A percentile compares a stretch with the other conserved stretches of the same genome.
These are phyloP conservation scores for Tephrocybe sp. DNA, from an alignment of 768 basidiomycete species.

Conservation along the genomic window DNA sequence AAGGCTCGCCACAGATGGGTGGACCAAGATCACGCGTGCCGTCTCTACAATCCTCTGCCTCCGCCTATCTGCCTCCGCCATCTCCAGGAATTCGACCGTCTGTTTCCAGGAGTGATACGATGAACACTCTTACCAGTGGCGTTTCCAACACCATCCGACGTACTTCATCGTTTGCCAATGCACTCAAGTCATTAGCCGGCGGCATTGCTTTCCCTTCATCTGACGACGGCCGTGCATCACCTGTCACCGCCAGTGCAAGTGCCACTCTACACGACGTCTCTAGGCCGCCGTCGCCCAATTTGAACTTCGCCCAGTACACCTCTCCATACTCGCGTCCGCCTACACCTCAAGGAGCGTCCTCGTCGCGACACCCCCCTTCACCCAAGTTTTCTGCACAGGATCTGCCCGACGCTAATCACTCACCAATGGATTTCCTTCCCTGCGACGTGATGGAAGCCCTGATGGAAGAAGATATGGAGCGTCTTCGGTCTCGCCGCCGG, in stretches of 20 bases:
- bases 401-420: slow-evolving; percentile 27
- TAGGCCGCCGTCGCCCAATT: slow-evolving; percentile 74
- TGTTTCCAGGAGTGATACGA: slow-evolving; percentile 57
- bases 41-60: slow-evolving; percentile 51
- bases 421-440: slow-evolving; percentile 57
- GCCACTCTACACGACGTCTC: slow-evolving; percentile 43
- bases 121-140: slow-evolving; percentile 58
- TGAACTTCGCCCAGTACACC: slow-evolving; percentile 72
- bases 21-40: slow-evolving; percentile 45
- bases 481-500: slow-evolving; percentile 68
- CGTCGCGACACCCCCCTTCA: slow-evolving; percentile 22
- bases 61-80: slow-evolving; percentile 40
- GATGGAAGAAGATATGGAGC: slow-evolving; percentile 94
- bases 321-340: slow-evolving; percentile 69
- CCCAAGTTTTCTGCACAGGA: slow-evolving; percentile 26
- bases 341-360: slow-evolving; percentile 32
- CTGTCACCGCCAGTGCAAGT: slow-evolving; percentile 22
- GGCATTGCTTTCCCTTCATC: slow-evolving; percentile 66
- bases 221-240: slow-evolving; percentile 49
- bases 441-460: slow-evolving; percentile 85
- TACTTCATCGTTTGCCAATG: slow-evolving; percentile 79
- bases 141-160: slow-evolving; percentile 69
- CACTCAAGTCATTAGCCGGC: slow-evolving; percentile 66
- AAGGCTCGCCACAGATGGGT: slow-evolving; percentile 29
- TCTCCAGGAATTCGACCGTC: slow-evolving; percentile 47